Base-by-base conservation (phyloP, 2,329 filamentous ascomycete genomes). In the Calycina herbarum region DNA sequence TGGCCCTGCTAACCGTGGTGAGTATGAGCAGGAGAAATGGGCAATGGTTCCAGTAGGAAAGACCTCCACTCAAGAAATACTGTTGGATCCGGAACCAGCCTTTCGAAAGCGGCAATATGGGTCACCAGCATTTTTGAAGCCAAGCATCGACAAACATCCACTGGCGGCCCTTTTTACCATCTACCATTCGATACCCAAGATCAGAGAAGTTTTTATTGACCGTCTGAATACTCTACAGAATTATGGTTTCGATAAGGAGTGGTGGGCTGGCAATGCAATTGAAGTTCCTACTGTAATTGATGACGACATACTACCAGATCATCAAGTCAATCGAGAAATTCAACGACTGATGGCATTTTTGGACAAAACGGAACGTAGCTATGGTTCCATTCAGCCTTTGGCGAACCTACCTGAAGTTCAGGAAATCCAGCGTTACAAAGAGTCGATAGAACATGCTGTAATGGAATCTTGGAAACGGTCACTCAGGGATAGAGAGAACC, bases 341-440 rank as follows among this genome's bases (percentile, higher is more conserved):
- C 86, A 89, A 69, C 84, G 87, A 15, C 74, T 89, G 5, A 82
- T 89, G 78, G 86, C 86, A 10, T 89, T 89, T 67, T 79, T 89
- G 2, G 86, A 89, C 64, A 78, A 76, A 10, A 87, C 86, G 0
- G 83, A 88, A 31, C 81, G 87, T 56, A 83, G 82, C 56, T 88
- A 88, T 68, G 87, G 84, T 15, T 84, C 83, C 0, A 81, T 81
- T 27, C 83, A 85, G 64, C 76, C 78, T 5, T 74, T 88, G 5
- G 75, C 79, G 17, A 67, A 69, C 8, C 64, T 73, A 35, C 65
- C 59, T 5, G 70, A 70, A 29, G 70, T 76, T n/a, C 67, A 70
- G 48, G 70, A 65, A 62, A 58, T 58, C 6, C n/a, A 72, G 66
- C 40, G 67, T 70, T 61, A 78, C 78, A 29, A 70, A 3, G 17